A percentile compares a stretch with the other conserved stretches of the same genome.
Evolutionary conservation across 1,284 basidiomycete species (phyloP).

Genomic region (Bjerkandera adusta): DNA sequence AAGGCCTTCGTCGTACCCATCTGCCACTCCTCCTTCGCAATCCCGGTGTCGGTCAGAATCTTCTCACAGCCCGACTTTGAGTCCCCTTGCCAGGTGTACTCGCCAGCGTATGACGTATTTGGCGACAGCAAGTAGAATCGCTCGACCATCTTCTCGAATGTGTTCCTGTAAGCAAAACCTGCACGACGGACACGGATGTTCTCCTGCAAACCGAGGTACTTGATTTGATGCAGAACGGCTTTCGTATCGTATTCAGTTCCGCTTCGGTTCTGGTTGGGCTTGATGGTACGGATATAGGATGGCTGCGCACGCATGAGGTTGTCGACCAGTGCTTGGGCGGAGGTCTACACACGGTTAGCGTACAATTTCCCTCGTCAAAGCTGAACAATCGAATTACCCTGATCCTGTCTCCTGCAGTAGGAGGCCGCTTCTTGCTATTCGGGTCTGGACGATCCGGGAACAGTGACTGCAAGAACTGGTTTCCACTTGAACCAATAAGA

Average conservation of each 20-base stretch:
- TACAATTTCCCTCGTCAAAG: neutral
- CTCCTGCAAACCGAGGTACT: constrained; percentile 98
- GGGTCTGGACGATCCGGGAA: constrained; percentile 97
- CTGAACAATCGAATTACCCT: constrained; percentile 52
- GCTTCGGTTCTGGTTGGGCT: constrained; percentile 97
- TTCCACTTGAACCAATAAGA: constrained; percentile 77
- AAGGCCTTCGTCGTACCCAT: constrained; percentile 99
- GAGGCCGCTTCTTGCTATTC: constrained; percentile 96
- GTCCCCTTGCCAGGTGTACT: constrained; percentile 97
- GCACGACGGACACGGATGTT: constrained; percentile 97
- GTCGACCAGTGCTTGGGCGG: constrained; percentile 93
- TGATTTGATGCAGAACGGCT: constrained; percentile 97
- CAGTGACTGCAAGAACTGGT: constrained; percentile 83
- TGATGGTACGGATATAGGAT: constrained; percentile 99
- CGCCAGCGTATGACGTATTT: constrained; percentile 95
- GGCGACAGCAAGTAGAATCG: constrained; percentile 96
- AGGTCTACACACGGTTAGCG: constrained; percentile 46
- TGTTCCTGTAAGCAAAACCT: constrained; percentile 96
- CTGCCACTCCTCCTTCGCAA: constrained; percentile 97
- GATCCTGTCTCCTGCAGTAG: constrained; percentile 97
- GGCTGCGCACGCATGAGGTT: constrained; percentile 96
- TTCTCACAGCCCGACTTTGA: constrained; percentile 89
- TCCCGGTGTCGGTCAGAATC: constrained; percentile 94
- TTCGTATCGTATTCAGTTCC: constrained; percentile 91
- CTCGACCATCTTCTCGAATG: constrained; percentile 99